Evolutionary conservation across 805 yeast genomes (phyloP).

Genomic region (Candida boidinii): DNA sequence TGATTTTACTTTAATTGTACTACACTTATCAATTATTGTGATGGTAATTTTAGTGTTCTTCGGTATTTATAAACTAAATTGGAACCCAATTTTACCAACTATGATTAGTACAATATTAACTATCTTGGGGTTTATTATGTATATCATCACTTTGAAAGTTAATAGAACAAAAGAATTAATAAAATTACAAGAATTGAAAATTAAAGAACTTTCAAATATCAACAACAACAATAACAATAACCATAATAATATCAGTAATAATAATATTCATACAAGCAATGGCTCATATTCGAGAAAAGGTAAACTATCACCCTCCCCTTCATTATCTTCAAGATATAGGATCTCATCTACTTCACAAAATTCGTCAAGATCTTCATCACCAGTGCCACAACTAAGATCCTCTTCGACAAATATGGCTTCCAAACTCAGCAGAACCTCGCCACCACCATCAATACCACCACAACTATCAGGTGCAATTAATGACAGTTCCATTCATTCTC

Average conservation of each 20-base stretch:
- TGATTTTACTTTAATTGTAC: constrained; percentile 62
- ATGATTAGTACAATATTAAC: constrained; percentile 24
- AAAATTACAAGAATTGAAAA: constrained; percentile 18
- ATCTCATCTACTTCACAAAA: no score
- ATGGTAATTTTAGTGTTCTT: constrained; percentile 62
- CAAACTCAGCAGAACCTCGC: no score
- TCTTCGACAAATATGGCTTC: no score
- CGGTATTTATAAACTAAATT: constrained; percentile 41
- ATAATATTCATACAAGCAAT: no score
- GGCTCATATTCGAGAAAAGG: no score
- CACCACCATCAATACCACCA: no score
- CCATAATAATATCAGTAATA: not conserved
- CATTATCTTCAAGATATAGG: no score
- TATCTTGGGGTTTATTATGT: constrained; percentile 26
- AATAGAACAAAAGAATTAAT: constrained; percentile 21
- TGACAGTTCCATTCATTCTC: no score
- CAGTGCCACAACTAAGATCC: no score
- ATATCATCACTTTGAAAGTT: constrained; percentile 19
- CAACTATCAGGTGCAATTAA: no score
- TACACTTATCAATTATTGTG: constrained; percentile 57
- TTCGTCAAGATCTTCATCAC: no score
- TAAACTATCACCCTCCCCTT: no score
- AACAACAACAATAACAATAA: constrained; percentile 3
- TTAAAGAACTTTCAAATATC: constrained; percentile 16
- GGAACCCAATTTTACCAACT: constrained; percentile 42